A percentile compares a stretch with the other conserved stretches of the same genome.
Evolutionary conservation across 2,329 filamentous ascomycete species (phyloP).

Genomic region (Basipetospora chlamydospora): DNA sequence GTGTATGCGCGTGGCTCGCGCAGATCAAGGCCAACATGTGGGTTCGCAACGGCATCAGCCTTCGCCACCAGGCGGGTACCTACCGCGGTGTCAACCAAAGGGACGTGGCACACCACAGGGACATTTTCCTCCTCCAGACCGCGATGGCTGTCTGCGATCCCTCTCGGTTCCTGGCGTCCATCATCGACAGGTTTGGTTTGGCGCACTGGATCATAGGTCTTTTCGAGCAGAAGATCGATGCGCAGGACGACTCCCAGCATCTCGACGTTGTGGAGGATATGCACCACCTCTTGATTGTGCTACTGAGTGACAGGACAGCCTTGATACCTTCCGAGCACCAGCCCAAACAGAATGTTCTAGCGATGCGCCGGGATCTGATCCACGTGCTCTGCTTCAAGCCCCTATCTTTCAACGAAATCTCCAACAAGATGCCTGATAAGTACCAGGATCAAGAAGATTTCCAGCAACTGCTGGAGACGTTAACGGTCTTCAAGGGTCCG

Average conservation of each 20-base stretch:
- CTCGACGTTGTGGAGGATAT: constrained; percentile 93
- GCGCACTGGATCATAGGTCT: constrained; percentile 73
- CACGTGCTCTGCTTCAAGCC: constrained; percentile 96
- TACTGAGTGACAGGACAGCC: constrained; percentile 77
- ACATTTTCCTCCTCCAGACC: constrained; percentile 86
- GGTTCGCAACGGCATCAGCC: constrained; percentile 92
- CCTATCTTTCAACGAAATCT: constrained; percentile 85
- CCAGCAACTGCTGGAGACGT: constrained; percentile 67
- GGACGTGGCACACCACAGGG: constrained; percentile 86
- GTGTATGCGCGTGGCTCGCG: constrained; percentile 89
- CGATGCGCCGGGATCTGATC: constrained; percentile 76
- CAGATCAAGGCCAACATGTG: constrained; percentile 99
- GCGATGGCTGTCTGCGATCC: constrained; percentile 78
- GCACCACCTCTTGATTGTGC: constrained; percentile 79
- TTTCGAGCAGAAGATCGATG: constrained; percentile 56
- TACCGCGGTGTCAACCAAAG: constrained; percentile 81
- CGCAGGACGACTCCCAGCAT: constrained; percentile 75
- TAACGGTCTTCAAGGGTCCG: constrained; percentile 78
- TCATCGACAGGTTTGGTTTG: constrained; percentile 85
- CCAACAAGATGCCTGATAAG: constrained; percentile 72
- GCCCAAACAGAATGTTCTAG: constrained; percentile 47
- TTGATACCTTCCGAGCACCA: constrained; percentile 57
- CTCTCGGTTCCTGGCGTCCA: constrained; percentile 69
- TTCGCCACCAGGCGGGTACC: constrained; percentile 86
- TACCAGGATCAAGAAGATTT: constrained; percentile 83